These are phyloP conservation scores for Lipomyces sp. DNA, from an alignment of 805 yeast species.

Conservation along the genomic window DNA sequence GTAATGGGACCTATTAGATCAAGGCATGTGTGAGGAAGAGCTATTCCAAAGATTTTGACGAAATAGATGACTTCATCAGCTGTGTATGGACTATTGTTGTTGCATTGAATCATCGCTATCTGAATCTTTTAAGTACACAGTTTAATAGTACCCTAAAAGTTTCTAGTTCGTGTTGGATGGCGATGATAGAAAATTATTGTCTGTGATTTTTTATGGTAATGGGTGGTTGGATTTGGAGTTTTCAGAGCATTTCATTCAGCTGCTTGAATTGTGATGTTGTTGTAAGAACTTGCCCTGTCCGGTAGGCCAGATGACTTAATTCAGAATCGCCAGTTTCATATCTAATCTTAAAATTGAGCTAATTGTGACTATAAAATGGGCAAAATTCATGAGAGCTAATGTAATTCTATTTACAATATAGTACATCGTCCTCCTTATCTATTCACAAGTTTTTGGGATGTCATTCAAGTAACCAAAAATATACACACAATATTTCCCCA, in stretches of 20 bases:
- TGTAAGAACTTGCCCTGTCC: background rate
- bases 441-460: background rate
- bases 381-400: background rate
- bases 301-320: background rate
- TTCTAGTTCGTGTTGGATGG: background rate
- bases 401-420: conserved; percentile 2
- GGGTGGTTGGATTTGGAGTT: background rate
- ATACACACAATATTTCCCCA: background rate
- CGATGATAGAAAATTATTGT: background rate
- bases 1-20: conserved; percentile 19
- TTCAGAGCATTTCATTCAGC: background rate
- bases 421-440: conserved; percentile 4
- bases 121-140: too few relatives aligned
- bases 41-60: background rate
- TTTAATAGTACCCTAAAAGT: too few relatives aligned
- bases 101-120: background rate
- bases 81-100: background rate
- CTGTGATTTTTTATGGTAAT: background rate
- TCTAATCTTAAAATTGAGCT: too few relatives aligned
- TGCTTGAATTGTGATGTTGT: background rate
- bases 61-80: too few relatives aligned
- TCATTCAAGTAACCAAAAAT: background rate
- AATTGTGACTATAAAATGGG: background rate
- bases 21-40: background rate
- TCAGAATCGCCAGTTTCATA: background rate